Evolutionary conservation across 495 filamentous ascomycete species (phyloP), one percentile per base, ranked within the genome.

Genomic region (Xylaria grammica): DNA sequence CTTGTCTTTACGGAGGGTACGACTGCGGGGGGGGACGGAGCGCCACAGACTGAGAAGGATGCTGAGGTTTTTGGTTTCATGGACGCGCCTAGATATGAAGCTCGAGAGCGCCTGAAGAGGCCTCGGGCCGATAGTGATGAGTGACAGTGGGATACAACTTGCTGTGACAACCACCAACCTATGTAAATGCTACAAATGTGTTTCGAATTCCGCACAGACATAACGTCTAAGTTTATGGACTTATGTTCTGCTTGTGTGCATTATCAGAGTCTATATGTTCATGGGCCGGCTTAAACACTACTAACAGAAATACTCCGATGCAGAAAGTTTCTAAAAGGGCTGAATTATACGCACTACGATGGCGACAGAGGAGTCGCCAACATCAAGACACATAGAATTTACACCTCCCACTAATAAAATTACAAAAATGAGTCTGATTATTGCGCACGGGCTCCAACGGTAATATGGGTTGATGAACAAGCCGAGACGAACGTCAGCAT

Each of bases 1-100:
- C 65, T 94, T 60, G 91, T 87, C 0, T 88, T 96, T 45, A 84
- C 88, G 1, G 92, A 95, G 72, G 86, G 82, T 5, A 80, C 80
- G 72, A 77, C 75, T 58, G 46, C 66, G 59, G 50, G 56, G 36
- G 57, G 50, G 26, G 44, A 63, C n/a, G 42, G 52, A 13, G 63
- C 60, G 52, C 51, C 36, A 62, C 42, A 65, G 49, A 65, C 60
- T 34, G 48, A 54, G 29, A 63, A 60, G 42, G 60, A 65, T 52
- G 62, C 24, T 57, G 59, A 66, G 50, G 40, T 54, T 4, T 59
- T 44, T 51, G 56, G 55, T 19, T 60, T 65, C 24, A 44, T 22
- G 24, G 55, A 65, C 24, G 63, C 38, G 9, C 4, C 34, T 29
- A 48, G 45, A 42, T 58, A 64, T 24, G 62, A 57, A 51, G 62